Percentiles rank a stretch among this genome's conserved stretches.
phyloP scores from a whole-genome alignment of 495 filamentous ascomycete species.

The Neurospora sp. region DNA sequence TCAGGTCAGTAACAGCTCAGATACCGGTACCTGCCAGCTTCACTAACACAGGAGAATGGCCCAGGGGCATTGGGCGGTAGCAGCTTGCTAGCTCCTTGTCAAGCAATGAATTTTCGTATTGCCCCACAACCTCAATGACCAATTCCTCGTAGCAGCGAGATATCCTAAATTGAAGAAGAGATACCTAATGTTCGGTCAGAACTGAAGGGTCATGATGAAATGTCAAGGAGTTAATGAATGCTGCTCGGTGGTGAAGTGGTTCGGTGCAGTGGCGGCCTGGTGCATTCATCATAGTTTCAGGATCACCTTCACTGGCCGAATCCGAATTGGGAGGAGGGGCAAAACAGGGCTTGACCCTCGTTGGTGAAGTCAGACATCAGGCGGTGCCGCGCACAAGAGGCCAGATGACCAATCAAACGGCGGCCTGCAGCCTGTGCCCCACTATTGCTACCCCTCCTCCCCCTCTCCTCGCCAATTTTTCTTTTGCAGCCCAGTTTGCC shows the following conservation, averaged over 20 bases:
- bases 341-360: conserved; percentile 29
- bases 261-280: background rate
- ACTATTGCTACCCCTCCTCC: conserved; percentile 23
- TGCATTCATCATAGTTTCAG: background rate
- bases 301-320: background rate
- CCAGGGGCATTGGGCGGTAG: background rate
- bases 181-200: background rate
- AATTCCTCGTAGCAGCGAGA: background rate
- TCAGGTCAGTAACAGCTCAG: background rate
- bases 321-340: conserved; percentile 16
- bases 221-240: background rate
- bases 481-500: conserved; percentile 9
- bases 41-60: background rate
- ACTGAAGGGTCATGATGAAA: background rate
- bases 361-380: conserved; percentile 16
- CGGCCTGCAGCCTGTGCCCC: conserved; percentile 15
- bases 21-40: background rate
- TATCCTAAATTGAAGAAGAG: background rate
- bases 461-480: conserved; percentile 10
- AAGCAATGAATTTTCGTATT: background rate
- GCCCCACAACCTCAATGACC: background rate
- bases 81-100: background rate
- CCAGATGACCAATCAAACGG: conserved; percentile 15
- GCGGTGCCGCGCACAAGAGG: conserved; percentile 16
- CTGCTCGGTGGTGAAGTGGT: background rate